Conservation (phyloP, 176 grass and related monocot species). For the Alopecurus myosuroides region DNA sequence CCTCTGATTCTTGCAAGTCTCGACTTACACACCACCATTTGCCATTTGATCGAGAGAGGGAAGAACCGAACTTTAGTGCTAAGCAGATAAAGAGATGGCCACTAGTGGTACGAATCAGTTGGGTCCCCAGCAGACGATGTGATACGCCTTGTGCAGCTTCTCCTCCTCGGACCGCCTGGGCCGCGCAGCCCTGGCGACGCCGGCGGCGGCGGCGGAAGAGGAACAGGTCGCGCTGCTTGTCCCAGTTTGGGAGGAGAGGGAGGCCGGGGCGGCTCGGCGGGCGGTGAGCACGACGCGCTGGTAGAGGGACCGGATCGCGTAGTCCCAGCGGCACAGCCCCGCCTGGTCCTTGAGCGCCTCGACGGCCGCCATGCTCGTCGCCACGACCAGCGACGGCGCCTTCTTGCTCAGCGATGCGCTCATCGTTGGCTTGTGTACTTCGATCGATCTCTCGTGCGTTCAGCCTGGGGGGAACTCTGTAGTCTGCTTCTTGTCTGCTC, state of each 20-base stretch:
- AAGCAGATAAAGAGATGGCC: not conserved
- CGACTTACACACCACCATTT: not conserved
- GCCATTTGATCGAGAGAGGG: not conserved
- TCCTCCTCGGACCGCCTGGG: conserved; percentile 34
- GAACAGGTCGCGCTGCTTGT: not conserved
- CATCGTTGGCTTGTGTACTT: not conserved
- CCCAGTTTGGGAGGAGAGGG: not conserved
- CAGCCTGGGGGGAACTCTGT: not conserved
- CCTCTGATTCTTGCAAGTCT: not conserved
- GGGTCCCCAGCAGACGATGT: conserved; percentile 74
- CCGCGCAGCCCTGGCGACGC: not conserved
- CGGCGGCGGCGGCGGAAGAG: not conserved
- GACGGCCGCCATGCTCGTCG: conserved; percentile 52
- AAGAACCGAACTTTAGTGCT: not conserved
- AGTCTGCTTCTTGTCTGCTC: not conserved
- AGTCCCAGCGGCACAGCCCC: conserved; percentile 68
- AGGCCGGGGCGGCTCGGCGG: conserved; percentile 27
- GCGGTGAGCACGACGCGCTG: conserved; percentile 14
- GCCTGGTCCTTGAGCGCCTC: conserved; percentile 81
- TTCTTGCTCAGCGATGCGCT: conserved; percentile 27
- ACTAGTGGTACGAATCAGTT: conserved; percentile 6
- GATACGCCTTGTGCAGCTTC: conserved; percentile 57
- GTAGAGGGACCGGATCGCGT: conserved; percentile 47
- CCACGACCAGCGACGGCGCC: conserved; percentile 47
- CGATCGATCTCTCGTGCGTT: not conserved